Percentiles rank a stretch among this genome's conserved stretches.
These are phyloP conservation scores for Terana coerulea DNA, from an alignment of 768 basidiomycete genomes.

Conservation along the genomic window DNA sequence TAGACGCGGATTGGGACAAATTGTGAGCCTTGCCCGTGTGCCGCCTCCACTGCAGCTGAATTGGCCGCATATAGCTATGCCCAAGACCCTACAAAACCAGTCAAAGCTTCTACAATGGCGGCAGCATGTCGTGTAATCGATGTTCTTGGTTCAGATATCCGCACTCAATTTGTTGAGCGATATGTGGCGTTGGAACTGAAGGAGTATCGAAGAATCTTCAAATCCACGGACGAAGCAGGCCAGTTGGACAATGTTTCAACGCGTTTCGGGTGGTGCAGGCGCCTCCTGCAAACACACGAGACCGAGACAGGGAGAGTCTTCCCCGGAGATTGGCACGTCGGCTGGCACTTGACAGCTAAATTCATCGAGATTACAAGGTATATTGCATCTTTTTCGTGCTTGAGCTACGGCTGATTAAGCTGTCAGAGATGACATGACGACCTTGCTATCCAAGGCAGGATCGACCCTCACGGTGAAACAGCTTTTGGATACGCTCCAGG, in stretches of 20 bases:
- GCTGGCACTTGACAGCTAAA: conserved; percentile 74
- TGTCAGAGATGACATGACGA: conserved; percentile 76
- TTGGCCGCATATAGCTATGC: conserved; percentile 54
- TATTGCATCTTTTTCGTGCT: conserved; percentile 8
- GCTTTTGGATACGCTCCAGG: conserved; percentile 82
- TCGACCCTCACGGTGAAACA: conserved; percentile 70
- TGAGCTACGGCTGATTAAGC: not conserved
- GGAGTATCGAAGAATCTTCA: conserved; percentile 95
- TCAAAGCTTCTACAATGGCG: conserved; percentile 60
- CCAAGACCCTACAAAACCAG: conserved; percentile 63
- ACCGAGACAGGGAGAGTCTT: conserved; percentile 82
- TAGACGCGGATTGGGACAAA: conserved; percentile 88
- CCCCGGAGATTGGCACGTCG: conserved; percentile 82
- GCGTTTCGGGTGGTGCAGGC: conserved; percentile 93
- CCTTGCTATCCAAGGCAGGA: conserved; percentile 74
- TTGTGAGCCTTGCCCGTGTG: conserved; percentile 57
- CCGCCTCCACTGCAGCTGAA: not conserved
- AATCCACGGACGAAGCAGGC: conserved; percentile 90
- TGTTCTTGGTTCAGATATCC: conserved; percentile 81
- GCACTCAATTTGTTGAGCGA: conserved; percentile 77
- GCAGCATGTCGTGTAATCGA: conserved; percentile 91
- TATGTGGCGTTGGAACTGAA: conserved; percentile 88
- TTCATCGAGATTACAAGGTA: conserved; percentile 93
- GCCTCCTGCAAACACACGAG: conserved; percentile 81
- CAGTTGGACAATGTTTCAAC: conserved; percentile 93